Percentiles rank a stretch among this genome's conserved stretches.
Evolutionary conservation across 2,329 filamentous ascomycete genomes (phyloP).

Genomic region (Thelonectria olida): DNA sequence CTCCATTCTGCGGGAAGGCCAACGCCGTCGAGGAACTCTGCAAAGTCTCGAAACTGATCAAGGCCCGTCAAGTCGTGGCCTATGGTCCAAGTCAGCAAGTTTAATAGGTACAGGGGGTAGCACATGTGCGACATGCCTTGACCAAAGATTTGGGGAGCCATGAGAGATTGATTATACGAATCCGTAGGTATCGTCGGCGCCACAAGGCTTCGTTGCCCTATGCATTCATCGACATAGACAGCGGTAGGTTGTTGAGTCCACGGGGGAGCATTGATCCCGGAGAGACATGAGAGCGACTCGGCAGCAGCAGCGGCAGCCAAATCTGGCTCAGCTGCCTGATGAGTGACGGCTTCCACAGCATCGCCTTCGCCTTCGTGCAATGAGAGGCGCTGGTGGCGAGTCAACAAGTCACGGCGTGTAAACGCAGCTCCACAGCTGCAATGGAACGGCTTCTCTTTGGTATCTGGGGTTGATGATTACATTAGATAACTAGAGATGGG

Average conservation of each 20-base stretch:
- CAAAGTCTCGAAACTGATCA: conserved; percentile 50
- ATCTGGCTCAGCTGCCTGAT: conserved; percentile 34
- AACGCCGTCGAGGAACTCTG: conserved; percentile 49
- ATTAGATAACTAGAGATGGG: neutral
- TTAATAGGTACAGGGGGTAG: no score
- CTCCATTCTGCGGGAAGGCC: conserved; percentile 51
- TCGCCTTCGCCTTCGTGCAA: conserved; percentile 43
- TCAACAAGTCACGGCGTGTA: conserved; percentile 54
- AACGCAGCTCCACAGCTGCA: conserved; percentile 56
- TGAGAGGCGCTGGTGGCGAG: conserved; percentile 53
- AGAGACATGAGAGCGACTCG: conserved; percentile 2
- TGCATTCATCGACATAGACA: neutral
- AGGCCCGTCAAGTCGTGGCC: conserved; percentile 26
- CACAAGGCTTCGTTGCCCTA: conserved; percentile 26
- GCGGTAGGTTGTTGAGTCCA: conserved; percentile 10
- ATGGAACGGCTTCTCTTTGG: conserved; percentile 58
- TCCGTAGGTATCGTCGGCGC: conserved; percentile 3
- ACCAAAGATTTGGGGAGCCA: conserved; percentile 30
- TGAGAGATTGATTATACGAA: conserved; percentile 14
- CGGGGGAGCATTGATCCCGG: conserved; percentile 11
- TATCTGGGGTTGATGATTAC: conserved; percentile 45
- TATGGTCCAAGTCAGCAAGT: no score
- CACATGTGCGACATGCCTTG: conserved; percentile 44
- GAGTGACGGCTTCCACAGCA: conserved; percentile 22
- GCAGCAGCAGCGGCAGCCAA: conserved; percentile 6